A percentile compares a stretch with the other conserved stretches of the same genome.
phyloP scores from a whole-genome alignment of 169 alveolate species.

The Cryptosporidium bovis region DNA sequence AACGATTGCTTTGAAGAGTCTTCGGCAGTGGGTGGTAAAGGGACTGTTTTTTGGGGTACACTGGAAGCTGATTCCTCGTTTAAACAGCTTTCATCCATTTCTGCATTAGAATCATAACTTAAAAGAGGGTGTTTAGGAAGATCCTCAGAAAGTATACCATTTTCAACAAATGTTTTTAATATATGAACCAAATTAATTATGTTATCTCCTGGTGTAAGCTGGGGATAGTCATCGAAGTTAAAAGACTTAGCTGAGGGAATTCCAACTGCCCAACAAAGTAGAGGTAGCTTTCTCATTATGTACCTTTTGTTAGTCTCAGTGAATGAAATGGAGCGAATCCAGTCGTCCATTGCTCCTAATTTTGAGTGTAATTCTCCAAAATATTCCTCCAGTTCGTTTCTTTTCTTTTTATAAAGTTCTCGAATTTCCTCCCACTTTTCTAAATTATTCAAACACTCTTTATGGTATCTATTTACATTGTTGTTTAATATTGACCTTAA shows the following conservation, averaged over 20 bases:
- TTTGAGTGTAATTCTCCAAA: conserved; percentile 23
- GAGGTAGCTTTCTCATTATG: conserved; percentile 65
- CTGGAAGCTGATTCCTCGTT: not conserved
- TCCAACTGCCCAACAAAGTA: conserved; percentile 55
- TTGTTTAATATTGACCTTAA: conserved; percentile 44
- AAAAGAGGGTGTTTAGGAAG: conserved; percentile 11
- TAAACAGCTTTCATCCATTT: no score
- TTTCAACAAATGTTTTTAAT: conserved; percentile 23
- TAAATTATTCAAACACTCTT: conserved; percentile 34
- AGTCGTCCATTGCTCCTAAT: conserved; percentile 46
- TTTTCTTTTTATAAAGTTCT: conserved; percentile 36
- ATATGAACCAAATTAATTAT: conserved; percentile 15
- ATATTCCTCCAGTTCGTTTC: conserved; percentile 29
- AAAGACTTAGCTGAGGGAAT: conserved; percentile 48
- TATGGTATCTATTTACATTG: conserved; percentile 61
- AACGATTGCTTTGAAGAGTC: conserved; percentile 3
- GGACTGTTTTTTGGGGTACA: conserved; percentile 43
- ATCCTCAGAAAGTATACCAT: conserved; percentile 56
- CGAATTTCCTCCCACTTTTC: conserved; percentile 44
- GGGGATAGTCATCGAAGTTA: conserved; percentile 63
- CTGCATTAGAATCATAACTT: not conserved
- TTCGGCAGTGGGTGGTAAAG: no score
- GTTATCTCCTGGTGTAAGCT: conserved; percentile 18
- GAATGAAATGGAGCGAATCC: conserved; percentile 68
- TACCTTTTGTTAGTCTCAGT: conserved; percentile 65